Conservation (phyloP, 805 yeast species). For the Myxozyma sirexii region DNA sequence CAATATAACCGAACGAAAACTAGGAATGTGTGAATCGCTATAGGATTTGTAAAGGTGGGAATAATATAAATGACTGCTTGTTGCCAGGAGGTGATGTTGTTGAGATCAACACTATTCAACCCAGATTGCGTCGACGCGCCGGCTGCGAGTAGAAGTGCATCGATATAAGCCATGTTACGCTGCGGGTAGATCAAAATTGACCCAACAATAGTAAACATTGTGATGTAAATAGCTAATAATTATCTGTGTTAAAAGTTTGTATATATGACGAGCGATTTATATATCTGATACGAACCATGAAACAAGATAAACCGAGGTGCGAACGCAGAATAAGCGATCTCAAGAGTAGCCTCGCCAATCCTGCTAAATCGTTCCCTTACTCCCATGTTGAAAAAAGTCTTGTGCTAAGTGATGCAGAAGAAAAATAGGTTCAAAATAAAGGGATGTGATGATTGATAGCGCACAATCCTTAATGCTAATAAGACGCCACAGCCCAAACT, state of each 20-base stretch:
- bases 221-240: constrained; percentile 57
- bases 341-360: background rate
- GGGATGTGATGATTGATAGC: background rate
- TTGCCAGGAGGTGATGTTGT: constrained; percentile 69
- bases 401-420: no score
- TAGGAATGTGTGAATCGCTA: constrained; percentile 78
- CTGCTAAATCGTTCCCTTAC: background rate
- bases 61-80: constrained; percentile 70
- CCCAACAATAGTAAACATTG: constrained; percentile 59
- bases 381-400: background rate
- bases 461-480: background rate
- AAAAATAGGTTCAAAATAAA: background rate
- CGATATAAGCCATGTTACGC: constrained; percentile 68
- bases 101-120: constrained; percentile 73
- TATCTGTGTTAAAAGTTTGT: no score
- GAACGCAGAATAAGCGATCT: constrained; percentile 14
- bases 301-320: constrained; percentile 31
- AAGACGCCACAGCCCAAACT: background rate
- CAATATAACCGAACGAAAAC: constrained; percentile 80
- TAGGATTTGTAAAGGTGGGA: constrained; percentile 77
- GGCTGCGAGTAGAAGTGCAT: constrained; percentile 72
- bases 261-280: constrained; percentile 51
- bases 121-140: constrained; percentile 93
- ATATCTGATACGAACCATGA: constrained; percentile 18
- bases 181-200: constrained; percentile 79